Percentiles rank a stretch among this genome's conserved stretches.
These are phyloP conservation scores for Aureobasidium sp. DNA, from an alignment of 2,329 filamentous ascomycete genomes.

Conservation along the genomic window DNA sequence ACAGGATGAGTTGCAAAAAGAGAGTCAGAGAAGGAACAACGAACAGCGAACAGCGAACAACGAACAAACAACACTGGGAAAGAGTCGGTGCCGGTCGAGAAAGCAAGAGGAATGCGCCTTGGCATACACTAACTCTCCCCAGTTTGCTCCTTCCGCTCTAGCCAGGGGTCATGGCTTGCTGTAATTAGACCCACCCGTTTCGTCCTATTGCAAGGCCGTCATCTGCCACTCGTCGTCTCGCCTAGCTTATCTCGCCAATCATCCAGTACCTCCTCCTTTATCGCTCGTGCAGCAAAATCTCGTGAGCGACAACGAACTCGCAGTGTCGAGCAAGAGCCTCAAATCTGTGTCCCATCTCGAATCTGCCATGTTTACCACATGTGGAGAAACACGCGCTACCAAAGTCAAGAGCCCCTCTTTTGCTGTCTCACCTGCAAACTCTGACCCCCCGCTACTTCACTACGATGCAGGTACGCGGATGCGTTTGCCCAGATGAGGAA, in stretches of 20 bases:
- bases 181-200: neutral
- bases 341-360: neutral
- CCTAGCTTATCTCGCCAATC: neutral
- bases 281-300: neutral
- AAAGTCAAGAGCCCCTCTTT: neutral
- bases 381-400: neutral
- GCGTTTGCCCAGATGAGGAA: neutral
- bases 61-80: neutral
- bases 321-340: neutral
- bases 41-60: constrained; percentile 1
- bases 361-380: neutral
- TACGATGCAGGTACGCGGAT: constrained; percentile 8
- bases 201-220: constrained; percentile 1
- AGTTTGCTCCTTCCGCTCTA: constrained; percentile 4
- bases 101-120: neutral
- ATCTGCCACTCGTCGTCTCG: neutral
- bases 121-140: neutral
- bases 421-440: neutral
- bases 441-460: neutral
- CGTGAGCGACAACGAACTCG: neutral
- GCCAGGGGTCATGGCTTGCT: too few species aligned
- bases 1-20: too few species aligned
- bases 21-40: constrained; percentile 4
- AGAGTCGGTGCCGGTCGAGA: neutral
- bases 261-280: neutral